These are phyloP conservation scores for Phytophthora pini DNA, from an alignment of 352 stramenopile species.

Conservation along the genomic window DNA sequence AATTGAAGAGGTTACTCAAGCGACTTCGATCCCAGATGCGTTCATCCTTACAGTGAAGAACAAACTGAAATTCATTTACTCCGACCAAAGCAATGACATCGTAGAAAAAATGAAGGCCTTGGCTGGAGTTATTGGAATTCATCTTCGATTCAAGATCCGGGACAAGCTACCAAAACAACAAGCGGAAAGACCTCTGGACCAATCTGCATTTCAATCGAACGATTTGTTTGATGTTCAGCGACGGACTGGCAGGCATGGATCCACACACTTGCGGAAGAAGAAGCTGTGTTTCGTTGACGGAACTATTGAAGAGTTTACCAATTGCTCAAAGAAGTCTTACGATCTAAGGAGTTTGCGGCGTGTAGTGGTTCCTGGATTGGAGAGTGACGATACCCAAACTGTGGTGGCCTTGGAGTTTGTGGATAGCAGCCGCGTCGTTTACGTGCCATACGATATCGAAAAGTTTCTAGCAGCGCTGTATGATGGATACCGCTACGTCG, in stretches of 20 bases:
- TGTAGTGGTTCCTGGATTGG: conserved; percentile 48
- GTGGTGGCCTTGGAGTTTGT: conserved; percentile 74
- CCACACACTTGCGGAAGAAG: conserved; percentile 64
- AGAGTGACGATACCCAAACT: conserved; percentile 38
- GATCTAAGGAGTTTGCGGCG: conserved; percentile 60
- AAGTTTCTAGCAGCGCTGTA: conserved; percentile 72
- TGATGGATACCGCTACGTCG: conserved; percentile 67
- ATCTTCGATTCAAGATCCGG: conserved; percentile 38
- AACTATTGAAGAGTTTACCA: conserved; percentile 54
- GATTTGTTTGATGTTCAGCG: conserved; percentile 65
- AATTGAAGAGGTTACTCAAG: conserved; percentile 61
- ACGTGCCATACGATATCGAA: conserved; percentile 61
- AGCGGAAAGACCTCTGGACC: conserved; percentile 39
- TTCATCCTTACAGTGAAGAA: conserved; percentile 66
- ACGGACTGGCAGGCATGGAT: conserved; percentile 63
- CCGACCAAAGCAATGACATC: conserved; percentile 62
- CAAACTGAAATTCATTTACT: conserved; percentile 82
- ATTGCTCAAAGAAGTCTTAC: conserved; percentile 61
- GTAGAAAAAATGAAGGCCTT: conserved; percentile 69
- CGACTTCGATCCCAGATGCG: conserved; percentile 54
- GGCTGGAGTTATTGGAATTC: conserved; percentile 72
- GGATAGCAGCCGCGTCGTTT: conserved; percentile 66
- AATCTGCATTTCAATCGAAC: conserved; percentile 48
- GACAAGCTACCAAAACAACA: conserved; percentile 67
- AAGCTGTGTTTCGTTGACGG: conserved; percentile 68